Percentiles rank a stretch among this genome's conserved stretches.
phyloP scores from a whole-genome alignment of 768 basidiomycete genomes.

The Lactarius hengduanensis region DNA sequence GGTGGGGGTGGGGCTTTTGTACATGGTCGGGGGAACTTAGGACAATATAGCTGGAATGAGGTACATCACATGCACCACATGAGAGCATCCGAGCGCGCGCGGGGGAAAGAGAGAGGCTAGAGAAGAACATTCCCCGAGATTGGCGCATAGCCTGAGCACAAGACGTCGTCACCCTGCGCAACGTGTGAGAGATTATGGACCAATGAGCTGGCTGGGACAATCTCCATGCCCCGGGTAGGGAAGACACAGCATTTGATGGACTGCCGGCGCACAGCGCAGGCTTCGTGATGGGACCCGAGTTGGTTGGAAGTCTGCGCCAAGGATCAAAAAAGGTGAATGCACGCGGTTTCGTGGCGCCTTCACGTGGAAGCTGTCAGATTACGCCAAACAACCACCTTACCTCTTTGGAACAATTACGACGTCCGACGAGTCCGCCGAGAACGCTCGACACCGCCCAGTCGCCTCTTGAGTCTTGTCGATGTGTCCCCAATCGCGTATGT shows the following conservation, averaged over 20 bases:
- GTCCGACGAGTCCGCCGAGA: no score
- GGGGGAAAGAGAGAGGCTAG: not conserved
- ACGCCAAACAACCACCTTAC: no score
- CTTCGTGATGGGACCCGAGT: not conserved
- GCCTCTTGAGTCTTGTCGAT: no score
- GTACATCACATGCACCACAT: slow-evolving; percentile 1
- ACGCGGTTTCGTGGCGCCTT: not conserved
- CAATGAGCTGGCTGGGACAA: not conserved
- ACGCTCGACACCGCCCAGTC: no score
- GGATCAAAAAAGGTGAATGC: not conserved
- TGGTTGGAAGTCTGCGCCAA: not conserved
- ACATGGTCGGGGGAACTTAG: no score
- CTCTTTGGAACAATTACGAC: no score
- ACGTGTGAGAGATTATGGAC: not conserved
- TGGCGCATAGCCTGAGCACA: not conserved
- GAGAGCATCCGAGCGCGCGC: not conserved
- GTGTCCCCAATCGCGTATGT: no score
- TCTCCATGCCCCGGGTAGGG: not conserved
- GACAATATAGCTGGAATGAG: not conserved
- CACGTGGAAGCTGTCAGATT: no score
- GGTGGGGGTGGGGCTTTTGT: not conserved
- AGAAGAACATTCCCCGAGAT: not conserved
- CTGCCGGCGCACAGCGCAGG: not conserved
- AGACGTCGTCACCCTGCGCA: not conserved
- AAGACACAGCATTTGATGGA: not conserved